A percentile compares a stretch with the other conserved stretches of the same genome.
Conservation (phyloP, 2,329 filamentous ascomycete species). For the Fusarium longipes region DNA sequence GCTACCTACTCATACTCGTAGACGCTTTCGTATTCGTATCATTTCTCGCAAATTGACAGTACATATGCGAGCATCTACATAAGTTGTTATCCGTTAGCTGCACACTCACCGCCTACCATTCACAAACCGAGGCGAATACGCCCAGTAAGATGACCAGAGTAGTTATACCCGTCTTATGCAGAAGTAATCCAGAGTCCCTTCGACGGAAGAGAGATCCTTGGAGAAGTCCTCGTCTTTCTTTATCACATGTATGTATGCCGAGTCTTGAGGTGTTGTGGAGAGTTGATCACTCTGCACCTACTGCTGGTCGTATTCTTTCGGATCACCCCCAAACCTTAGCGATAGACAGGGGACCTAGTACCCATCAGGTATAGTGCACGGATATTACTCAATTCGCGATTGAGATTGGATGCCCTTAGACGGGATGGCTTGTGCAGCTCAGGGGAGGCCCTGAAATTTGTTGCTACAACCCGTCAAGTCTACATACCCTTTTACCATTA, state of each 20-base stretch:
- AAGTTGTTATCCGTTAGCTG: conserved; percentile 10
- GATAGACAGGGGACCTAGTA: conserved; percentile 31
- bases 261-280: conserved; percentile 13
- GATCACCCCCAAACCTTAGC: conserved; percentile 30
- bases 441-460: conserved; percentile 49
- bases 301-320: conserved; percentile 12
- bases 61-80: conserved; percentile 14
- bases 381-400: conserved; percentile 40
- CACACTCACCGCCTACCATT: conserved; percentile 38
- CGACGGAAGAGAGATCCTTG: neutral
- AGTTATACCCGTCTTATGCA: neutral
- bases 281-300: conserved; percentile 1
- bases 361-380: conserved; percentile 35
- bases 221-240: conserved; percentile 13
- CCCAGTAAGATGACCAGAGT: conserved; percentile 11
- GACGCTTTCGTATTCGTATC: conserved; percentile 51
- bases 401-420: conserved; percentile 44
- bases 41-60: conserved; percentile 28
- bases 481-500: conserved; percentile 39
- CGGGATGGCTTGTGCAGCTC: conserved; percentile 42
- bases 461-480: conserved; percentile 39
- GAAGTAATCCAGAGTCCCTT: conserved; percentile 7
- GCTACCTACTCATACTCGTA: conserved; percentile 27
- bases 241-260: conserved; percentile 14
- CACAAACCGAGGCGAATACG: conserved; percentile 7